Percentiles rank a stretch among this genome's conserved stretches.
Conservation (phyloP, 345 rosid species). For the Gossypium australe region DNA sequence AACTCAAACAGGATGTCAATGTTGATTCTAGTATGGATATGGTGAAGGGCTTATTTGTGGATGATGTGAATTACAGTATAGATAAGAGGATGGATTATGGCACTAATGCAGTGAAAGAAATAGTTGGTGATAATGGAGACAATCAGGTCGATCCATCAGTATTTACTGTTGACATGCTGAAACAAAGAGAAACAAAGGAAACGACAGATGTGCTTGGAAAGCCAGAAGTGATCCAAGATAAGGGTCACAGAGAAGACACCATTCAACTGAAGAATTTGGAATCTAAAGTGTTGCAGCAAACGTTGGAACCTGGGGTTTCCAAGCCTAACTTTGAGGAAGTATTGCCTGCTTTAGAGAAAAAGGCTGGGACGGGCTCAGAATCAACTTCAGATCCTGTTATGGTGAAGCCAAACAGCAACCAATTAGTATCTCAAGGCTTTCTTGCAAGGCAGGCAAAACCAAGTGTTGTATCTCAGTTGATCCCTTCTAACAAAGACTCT, state of each 20-base stretch:
- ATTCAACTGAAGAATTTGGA: constrained; percentile 32
- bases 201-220: constrained; percentile 31
- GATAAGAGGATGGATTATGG: constrained; percentile 37
- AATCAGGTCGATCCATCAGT: constrained; percentile 26
- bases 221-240: constrained; percentile 34
- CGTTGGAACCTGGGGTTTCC: constrained; percentile 29
- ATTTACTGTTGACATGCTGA: constrained; percentile 28
- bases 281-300: constrained; percentile 25
- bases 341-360: constrained; percentile 45
- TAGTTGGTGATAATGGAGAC: constrained; percentile 69
- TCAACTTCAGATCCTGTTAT: constrained; percentile 38
- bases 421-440: constrained; percentile 47
- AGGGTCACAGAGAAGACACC: constrained; percentile 35
- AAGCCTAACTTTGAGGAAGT: constrained; percentile 47
- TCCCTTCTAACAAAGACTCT: constrained; percentile 79
- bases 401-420: constrained; percentile 53
- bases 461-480: constrained; percentile 66
- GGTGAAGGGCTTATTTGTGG: constrained; percentile 85
- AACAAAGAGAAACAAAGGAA: constrained; percentile 31
- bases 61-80: constrained; percentile 74
- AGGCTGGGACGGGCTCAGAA: constrained; percentile 34
- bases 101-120: constrained; percentile 68
- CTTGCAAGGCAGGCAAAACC: constrained; percentile 70
- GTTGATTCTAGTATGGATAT: constrained; percentile 43
- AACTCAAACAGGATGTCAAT: constrained; percentile 40